Percentiles rank a stretch among this genome's conserved stretches.
Conservation (phyloP, 163 green algal genomes). For the Scenedesmus sp. region DNA sequence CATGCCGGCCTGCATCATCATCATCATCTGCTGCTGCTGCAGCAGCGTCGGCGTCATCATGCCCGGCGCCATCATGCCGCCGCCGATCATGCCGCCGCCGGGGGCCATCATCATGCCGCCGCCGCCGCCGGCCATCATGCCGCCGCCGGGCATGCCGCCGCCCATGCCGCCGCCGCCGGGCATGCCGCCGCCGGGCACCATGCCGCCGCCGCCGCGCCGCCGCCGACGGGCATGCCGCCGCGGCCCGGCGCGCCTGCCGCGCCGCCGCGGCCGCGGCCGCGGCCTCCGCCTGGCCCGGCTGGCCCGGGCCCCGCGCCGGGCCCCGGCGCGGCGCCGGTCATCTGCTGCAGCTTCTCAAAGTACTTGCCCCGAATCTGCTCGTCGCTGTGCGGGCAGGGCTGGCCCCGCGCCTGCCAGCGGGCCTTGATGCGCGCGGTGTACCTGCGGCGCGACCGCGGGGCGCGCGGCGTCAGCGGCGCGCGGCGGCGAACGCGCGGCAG, state of each 20-base stretch:
- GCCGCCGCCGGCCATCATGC: not conserved
- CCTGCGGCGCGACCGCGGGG: not conserved
- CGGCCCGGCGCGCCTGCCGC: not conserved
- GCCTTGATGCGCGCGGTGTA: constrained; percentile 28
- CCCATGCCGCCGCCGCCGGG: not conserved
- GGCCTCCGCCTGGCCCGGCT: not conserved
- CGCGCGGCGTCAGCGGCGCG: not conserved
- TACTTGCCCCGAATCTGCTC: constrained; percentile 14
- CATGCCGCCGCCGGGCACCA: not conserved
- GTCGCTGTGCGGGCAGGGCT: constrained; percentile 22
- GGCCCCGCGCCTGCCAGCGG: constrained; percentile 9
- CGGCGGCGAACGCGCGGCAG: too few species aligned
- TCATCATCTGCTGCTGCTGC: too few species aligned
- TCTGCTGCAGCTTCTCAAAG: constrained; percentile 12
- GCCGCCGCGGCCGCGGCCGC: not conserved
- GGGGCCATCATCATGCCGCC: not conserved
- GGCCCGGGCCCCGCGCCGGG: too few species aligned
- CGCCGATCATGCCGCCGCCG: not conserved
- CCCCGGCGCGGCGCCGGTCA: too few species aligned
- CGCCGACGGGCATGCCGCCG: not conserved
- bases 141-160: not conserved
- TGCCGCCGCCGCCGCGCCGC: not conserved
- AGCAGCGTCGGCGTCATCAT: not conserved
- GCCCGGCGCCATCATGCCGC: not conserved
- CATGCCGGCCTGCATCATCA: constrained; percentile 25